Base-by-base conservation (phyloP, 805 yeast genomes). In the Barnettozyma sucrosica region DNA sequence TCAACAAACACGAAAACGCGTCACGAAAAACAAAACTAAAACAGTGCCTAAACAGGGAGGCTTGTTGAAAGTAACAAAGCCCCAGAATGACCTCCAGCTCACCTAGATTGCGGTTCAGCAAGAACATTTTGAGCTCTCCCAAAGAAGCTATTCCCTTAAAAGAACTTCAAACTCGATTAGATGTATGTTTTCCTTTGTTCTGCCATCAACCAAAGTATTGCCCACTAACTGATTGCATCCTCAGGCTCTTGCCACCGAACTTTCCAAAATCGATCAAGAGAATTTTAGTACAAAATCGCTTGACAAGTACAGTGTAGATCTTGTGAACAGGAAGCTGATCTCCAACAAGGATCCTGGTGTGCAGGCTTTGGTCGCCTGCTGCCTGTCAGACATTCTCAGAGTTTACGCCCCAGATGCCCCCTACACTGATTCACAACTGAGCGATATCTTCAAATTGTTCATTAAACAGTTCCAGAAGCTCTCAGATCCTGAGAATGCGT, bases 401-500 rank as follows among this genome's bases (percentile, higher is more conserved):
- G 63, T 90, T 14, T 83, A 75, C 57, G 97, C 96, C 0, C 97
- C 97, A 0, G 87, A 89, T 61, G 95, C 96, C 7, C 97, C 97
- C 4, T 89, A 76, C 64, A 79, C 85, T 2, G 80, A 81, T 21
- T 52, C 68, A 2, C 82, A 84, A 54, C 69, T 89, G 34, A 69
- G 80, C 1, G 81, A 71, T 4, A 75, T 88, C 18, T 88, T 89
- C 67, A 77, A 74, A 53, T 70, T 86, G 7, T 79, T 89, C 57
- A 73, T 84, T 51, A 62, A 66, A 24, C 89, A 85, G 59, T 77
- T 90, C 53, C 71, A 71, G 46, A 73, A 71, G 41, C 64, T 88
- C 37, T 61, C 71, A 5, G 81, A 81, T 47, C 68, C 67, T 8
- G 81, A 79, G 18, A 77, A 79, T 51, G 78, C 87, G 0, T 81